Conservation (phyloP, 495 filamentous ascomycete genomes). For the Penicillium coprophilum region DNA sequence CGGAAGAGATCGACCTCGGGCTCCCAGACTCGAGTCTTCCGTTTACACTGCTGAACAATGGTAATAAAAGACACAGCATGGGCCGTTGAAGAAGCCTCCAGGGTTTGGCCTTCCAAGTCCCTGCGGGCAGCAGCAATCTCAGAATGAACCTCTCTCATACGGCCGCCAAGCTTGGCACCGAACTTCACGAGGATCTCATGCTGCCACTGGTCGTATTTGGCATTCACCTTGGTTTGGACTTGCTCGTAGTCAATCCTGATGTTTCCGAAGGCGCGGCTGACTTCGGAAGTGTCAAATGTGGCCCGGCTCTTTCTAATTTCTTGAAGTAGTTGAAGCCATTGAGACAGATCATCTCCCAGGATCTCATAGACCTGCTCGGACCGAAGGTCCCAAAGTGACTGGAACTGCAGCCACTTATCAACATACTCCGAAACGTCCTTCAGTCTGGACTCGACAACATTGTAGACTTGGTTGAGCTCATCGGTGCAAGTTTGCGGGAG, state of each 20-base stretch:
- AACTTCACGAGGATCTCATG: constrained; percentile 94
- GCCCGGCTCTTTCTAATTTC: constrained; percentile 90
- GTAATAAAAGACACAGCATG: constrained; percentile 98
- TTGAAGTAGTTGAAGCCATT: constrained; percentile 91
- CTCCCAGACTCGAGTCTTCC: constrained; percentile 88
- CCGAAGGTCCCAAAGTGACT: constrained; percentile 96
- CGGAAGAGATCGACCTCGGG: constrained; percentile 94
- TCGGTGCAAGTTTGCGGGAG: constrained; percentile 79
- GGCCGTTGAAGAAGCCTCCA: constrained; percentile 89
- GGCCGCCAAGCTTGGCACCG: constrained; percentile 80
- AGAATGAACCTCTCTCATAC: constrained; percentile 83
- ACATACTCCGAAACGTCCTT: constrained; percentile 76
- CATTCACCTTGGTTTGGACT: constrained; percentile 95
- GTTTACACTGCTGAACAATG: constrained; percentile 91
- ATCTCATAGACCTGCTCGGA: constrained; percentile 91
- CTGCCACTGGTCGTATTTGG: constrained; percentile 99
- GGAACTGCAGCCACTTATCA: constrained; percentile 97
- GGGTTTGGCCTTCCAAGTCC: constrained; percentile 84
- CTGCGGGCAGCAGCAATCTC: constrained; percentile 85
- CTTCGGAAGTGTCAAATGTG: constrained; percentile 95
- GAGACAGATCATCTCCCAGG: constrained; percentile 84
- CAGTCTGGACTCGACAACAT: constrained; percentile 74
- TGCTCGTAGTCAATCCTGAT: constrained; percentile 96
- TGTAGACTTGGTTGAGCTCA: constrained; percentile 75
- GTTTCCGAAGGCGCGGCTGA: constrained; percentile 86